Conservation (phyloP, 2,329 filamentous ascomycete species). For the Didymella glomerata region DNA sequence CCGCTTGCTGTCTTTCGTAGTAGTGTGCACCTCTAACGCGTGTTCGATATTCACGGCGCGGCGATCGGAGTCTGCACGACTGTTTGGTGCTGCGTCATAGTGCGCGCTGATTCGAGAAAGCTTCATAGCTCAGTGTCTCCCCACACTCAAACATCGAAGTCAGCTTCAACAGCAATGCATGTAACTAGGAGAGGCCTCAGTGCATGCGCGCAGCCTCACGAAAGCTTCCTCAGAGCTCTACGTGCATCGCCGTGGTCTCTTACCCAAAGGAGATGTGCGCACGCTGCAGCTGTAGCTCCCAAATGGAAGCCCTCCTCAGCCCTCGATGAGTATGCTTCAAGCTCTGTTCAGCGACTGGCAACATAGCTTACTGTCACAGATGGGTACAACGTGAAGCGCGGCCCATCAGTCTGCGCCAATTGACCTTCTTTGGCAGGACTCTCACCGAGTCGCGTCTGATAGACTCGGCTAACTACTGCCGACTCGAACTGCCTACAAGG, state of each 20-base stretch:
- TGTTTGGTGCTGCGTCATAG: conserved; percentile 15
- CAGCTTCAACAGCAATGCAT: conserved; percentile 35
- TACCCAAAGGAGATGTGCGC: conserved; percentile 23
- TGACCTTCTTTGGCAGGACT: conserved; percentile 96
- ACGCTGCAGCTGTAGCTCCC: conserved; percentile 54
- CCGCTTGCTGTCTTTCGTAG: not conserved
- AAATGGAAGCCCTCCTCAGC: conserved; percentile 67
- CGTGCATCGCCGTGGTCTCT: not conserved
- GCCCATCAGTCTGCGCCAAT: conserved; percentile 93
- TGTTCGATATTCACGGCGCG: not conserved
- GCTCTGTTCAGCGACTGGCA: not conserved
- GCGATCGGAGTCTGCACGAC: conserved; percentile 12
- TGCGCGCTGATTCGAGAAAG: conserved; percentile 20
- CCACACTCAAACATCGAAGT: conserved; percentile 25
- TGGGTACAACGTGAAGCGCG: conserved; percentile 93
- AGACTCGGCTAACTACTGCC: conserved; percentile 96
- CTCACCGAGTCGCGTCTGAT: conserved; percentile 88
- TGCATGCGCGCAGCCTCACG: conserved; percentile 16
- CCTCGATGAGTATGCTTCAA: conserved; percentile 63
- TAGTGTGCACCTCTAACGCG: not conserved
- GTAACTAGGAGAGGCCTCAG: conserved; percentile 17
- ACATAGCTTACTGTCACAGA: conserved; percentile 57
- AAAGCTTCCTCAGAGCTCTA: conserved; percentile 22
- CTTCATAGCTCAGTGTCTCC: conserved; percentile 22
- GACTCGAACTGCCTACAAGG: conserved; percentile 90